Conservation (phyloP, 2,329 filamentous ascomycete genomes). For the Phyllosticta ampelicida region DNA sequence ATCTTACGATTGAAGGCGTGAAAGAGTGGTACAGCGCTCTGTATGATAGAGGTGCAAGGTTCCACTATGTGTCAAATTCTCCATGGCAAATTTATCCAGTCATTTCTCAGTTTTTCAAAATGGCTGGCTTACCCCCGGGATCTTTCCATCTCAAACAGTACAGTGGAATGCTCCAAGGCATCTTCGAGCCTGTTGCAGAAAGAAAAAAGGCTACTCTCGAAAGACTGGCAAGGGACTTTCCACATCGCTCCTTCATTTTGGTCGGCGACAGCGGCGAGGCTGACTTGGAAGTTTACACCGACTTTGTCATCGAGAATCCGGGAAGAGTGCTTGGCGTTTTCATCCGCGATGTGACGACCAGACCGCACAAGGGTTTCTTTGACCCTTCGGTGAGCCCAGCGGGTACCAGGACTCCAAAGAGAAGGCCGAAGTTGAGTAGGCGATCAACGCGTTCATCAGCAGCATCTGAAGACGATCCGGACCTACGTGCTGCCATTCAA, state of each 20-base stretch:
- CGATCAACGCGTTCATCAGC: constrained; percentile 13
- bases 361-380: constrained; percentile 64
- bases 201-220: constrained; percentile 83
- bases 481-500: constrained; percentile 37
- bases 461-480: constrained; percentile 33
- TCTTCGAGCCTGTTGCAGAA: constrained; percentile 95
- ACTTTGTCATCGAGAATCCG: constrained; percentile 76
- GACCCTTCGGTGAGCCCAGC: constrained; percentile 46
- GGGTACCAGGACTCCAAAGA: constrained; percentile 18
- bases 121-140: constrained; percentile 70
- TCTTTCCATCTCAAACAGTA: constrained; percentile 96
- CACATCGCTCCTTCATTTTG: constrained; percentile 75
- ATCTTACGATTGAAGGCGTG: constrained; percentile 78
- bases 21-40: constrained; percentile 78
- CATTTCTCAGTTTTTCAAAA: constrained; percentile 71
- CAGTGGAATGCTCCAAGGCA: constrained; percentile 91
- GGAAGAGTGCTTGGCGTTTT: constrained; percentile 78
- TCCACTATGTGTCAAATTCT: constrained; percentile 99
- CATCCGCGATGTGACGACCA: constrained; percentile 88
- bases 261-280: constrained; percentile 95
- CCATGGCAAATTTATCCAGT: constrained; percentile 96
- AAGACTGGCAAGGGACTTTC: constrained; percentile 79
- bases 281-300: constrained; percentile 93
- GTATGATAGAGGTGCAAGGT: constrained; percentile 66
- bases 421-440: constrained; percentile 11